Base-by-base conservation (phyloP, 345 rosid genomes). In the Diplotaxis tenuifolia region DNA sequence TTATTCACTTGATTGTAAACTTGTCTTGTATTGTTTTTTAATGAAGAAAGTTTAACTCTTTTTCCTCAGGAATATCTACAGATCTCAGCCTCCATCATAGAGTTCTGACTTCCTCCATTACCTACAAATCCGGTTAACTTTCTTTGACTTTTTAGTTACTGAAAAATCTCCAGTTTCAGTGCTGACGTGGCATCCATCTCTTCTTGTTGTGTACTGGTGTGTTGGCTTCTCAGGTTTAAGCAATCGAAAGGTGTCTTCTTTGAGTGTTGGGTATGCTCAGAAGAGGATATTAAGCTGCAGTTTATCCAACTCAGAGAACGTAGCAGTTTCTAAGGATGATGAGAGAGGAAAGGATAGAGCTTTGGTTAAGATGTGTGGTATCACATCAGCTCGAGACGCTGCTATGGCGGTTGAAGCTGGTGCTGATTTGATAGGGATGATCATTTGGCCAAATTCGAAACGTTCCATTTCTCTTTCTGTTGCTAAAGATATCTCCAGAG, bases 381-480 rank as follows among this genome's bases (percentile, higher is more conserved):
- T 92, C 29, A 87, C 96, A 57, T 88, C 96, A 22, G 88, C 90
- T 1, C 67, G 62, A 78, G 96, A 92, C 77, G 96, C 96, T 27
- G 88, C 85, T 18, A 72, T 86, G 75, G 98, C 96, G 7, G 96
- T 90, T 65, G 98, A 92, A 85, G 91, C 95, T 55, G 96, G 96
- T 42, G 96, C 96, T 27, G 67, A 86, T 80, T 83, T 85, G 49
- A 86, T 86, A 14, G 98, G 98, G 67, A 95, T 95, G 96, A 90
- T 95, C 75, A 72, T 92, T 47, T 90, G 93, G 94, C 94, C 97
- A 9, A 77, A 90, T 54, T 87, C 97, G 34, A 95, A 90, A 70
- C 89, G 92, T 2, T 92, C 98, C 4, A 64, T 95, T 81, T 87
- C 98, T 15, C 81, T 83, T 40, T 78, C 89, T 10, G 82, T 80